These are phyloP conservation scores for Aspergillus carbonarius DNA, from an alignment of 2,329 filamentous ascomycete species.

Conservation along the genomic window DNA sequence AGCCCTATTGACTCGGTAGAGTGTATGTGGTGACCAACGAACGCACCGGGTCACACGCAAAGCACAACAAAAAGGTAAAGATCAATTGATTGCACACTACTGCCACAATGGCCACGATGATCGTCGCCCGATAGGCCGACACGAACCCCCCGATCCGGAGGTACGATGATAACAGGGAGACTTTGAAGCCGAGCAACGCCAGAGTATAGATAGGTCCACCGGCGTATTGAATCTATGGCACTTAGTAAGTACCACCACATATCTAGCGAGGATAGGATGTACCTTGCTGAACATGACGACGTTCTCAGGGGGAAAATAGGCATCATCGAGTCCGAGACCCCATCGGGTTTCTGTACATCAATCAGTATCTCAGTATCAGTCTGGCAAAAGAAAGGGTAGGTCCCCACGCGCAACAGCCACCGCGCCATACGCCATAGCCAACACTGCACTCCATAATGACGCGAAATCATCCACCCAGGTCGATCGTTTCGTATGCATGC, in stretches of 20 bases:
- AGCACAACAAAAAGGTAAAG: conserved; percentile 27
- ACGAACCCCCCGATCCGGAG: conserved; percentile 47
- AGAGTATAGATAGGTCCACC: conserved; percentile 30
- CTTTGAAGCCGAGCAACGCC: conserved; percentile 48
- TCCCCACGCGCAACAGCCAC: conserved; percentile 23
- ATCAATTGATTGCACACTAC: conserved; percentile 42
- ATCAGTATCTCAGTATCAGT: too few relatives aligned
- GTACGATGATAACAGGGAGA: conserved; percentile 49
- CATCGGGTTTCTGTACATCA: conserved; percentile 27
- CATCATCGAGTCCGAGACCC: conserved; percentile 21
- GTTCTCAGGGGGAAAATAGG: conserved; percentile 24
- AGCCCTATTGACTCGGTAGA: too few relatives aligned
- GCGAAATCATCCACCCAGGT: conserved; percentile 30
- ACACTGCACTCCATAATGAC: conserved; percentile 21
- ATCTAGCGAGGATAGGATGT: background rate
- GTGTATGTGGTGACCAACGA: too few relatives aligned
- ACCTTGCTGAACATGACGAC: conserved; percentile 28
- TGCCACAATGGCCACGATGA: conserved; percentile 36
- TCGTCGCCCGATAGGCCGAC: conserved; percentile 33
- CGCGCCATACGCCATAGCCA: conserved; percentile 19
- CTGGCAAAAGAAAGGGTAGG: too few relatives aligned
- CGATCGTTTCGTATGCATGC: conserved; percentile 17
- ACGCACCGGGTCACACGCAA: conserved; percentile 29
- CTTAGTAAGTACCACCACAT: background rate
- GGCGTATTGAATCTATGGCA: conserved; percentile 26